Conservation (phyloP, 2,329 filamentous ascomycete species). For the Helminthosporium solani region DNA sequence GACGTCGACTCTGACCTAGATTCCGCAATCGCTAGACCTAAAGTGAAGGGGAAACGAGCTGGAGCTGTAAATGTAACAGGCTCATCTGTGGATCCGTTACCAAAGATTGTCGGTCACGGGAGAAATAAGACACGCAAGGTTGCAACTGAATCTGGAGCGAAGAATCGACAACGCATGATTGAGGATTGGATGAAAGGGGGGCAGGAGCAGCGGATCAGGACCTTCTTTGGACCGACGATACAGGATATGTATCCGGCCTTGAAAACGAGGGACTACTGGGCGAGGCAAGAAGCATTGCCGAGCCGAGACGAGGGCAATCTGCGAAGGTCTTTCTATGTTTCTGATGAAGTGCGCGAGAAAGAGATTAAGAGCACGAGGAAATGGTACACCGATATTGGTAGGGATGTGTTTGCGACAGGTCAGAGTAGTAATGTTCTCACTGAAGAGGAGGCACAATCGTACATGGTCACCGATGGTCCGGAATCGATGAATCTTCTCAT, state of each 20-base stretch:
- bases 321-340: slow-evolving; percentile 47
- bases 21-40: background rate
- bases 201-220: slow-evolving; percentile 46
- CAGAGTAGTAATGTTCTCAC: slow-evolving; percentile 45
- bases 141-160: background rate
- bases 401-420: slow-evolving; percentile 43
- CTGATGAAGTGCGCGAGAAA: slow-evolving; percentile 42
- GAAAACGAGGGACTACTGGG: slow-evolving; percentile 54
- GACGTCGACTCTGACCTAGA: slow-evolving; percentile 10
- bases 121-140: background rate
- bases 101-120: background rate
- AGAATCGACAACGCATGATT: slow-evolving; percentile 28
- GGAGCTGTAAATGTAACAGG: too few species aligned
- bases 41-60: background rate
- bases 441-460: slow-evolving; percentile 42
- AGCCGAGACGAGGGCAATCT: slow-evolving; percentile 40
- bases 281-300: slow-evolving; percentile 54
- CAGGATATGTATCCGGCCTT: slow-evolving; percentile 53
- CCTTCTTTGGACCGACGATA: slow-evolving; percentile 53
- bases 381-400: slow-evolving; percentile 54
- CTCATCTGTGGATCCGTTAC: background rate
- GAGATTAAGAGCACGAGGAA: slow-evolving; percentile 53
- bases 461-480: slow-evolving; percentile 42
- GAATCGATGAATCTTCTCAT: slow-evolving; percentile 49
- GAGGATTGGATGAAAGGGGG: slow-evolving; percentile 35